Conservation (phyloP, 805 yeast genomes). For the Monosporozyma solicola region DNA sequence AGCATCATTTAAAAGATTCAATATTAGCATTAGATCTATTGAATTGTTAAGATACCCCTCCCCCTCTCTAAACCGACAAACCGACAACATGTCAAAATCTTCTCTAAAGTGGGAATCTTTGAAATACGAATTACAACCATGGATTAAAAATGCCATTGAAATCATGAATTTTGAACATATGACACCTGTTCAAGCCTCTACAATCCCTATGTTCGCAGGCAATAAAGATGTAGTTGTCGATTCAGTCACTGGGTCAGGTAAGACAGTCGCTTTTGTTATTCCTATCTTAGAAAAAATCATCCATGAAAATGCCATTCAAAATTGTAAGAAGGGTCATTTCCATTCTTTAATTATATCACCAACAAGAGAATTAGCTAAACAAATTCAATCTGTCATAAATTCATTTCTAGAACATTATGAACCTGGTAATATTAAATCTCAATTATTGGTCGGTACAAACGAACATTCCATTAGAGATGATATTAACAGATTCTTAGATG, state of each 20-base stretch:
- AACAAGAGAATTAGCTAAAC: slow-evolving; percentile 60
- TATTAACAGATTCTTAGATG: slow-evolving; percentile 43
- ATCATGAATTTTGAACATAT: slow-evolving; percentile 67
- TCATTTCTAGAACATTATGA: slow-evolving; percentile 51
- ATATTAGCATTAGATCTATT: not conserved
- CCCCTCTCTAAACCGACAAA: not conserved
- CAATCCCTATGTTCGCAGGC: slow-evolving; percentile 73
- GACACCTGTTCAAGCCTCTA: slow-evolving; percentile 97
- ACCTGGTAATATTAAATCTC: slow-evolving; percentile 43
- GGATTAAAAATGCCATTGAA: slow-evolving; percentile 61
- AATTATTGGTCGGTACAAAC: slow-evolving; percentile 47
- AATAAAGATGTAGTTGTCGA: slow-evolving; percentile 95
- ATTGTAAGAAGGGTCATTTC: slow-evolving; percentile 52
- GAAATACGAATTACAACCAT: slow-evolving; percentile 47
- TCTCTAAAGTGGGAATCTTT: slow-evolving; percentile 58
- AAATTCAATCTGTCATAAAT: slow-evolving; percentile 60
- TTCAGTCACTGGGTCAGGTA: slow-evolving; percentile 98
- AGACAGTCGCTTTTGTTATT: slow-evolving; percentile 80
- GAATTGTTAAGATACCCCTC: not conserved
- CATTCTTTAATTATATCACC: slow-evolving; percentile 63
- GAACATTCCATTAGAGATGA: slow-evolving; percentile 61
- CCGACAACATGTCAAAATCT: slow-evolving; percentile 31
- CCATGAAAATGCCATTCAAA: slow-evolving; percentile 26
- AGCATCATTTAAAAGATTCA: not conserved
- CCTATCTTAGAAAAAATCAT: slow-evolving; percentile 68